Evolutionary conservation across 306 rosid genomes (phyloP).

Genomic region (Mimosa pudica): DNA sequence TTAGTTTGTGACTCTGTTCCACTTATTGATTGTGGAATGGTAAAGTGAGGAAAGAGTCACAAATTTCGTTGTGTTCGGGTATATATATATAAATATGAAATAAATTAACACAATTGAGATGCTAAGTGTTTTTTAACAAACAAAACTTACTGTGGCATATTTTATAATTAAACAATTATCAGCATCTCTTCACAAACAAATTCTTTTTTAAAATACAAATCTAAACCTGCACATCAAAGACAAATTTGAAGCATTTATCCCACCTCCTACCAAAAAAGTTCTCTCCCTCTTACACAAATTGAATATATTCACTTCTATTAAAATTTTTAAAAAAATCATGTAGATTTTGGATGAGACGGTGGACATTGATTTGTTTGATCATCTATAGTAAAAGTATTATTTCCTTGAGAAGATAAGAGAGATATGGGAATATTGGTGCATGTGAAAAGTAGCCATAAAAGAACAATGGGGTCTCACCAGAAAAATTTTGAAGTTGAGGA

Average conservation of each 20-base stretch:
- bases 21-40: background rate
- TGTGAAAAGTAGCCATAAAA: conserved; percentile 17
- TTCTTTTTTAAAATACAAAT: background rate
- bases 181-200: background rate
- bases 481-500: background rate
- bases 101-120: too few relatives aligned
- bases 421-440: background rate
- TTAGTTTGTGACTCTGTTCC: background rate
- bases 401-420: conserved; percentile 8
- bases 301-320: background rate
- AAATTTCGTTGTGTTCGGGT: too few relatives aligned
- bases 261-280: background rate
- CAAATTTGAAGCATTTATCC: background rate
- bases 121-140: too few relatives aligned
- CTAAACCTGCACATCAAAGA: background rate
- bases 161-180: background rate
- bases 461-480: background rate
- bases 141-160: background rate
- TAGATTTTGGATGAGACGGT: conserved; percentile 32
- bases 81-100: too few relatives aligned
- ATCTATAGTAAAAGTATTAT: conserved; percentile 39
- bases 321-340: conserved; percentile 9
- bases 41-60: background rate
- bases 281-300: too few relatives aligned
- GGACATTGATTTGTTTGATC: conserved; percentile 42